Evolutionary conservation across 2,329 filamentous ascomycete genomes (phyloP).

Genomic region (Ceratocystis cacaofunesta): DNA sequence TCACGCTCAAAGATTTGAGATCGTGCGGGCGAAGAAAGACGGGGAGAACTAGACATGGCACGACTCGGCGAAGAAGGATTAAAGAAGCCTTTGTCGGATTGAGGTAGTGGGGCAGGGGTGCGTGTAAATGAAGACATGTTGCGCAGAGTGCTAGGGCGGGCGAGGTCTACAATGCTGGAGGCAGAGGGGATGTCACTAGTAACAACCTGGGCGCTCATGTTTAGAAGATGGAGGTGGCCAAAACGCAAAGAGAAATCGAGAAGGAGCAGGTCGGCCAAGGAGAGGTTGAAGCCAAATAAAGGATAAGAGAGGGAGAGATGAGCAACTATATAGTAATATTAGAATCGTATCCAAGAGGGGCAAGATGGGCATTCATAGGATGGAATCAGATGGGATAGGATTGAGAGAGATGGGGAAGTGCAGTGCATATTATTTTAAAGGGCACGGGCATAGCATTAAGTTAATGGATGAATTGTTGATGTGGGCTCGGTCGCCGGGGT

Average conservation of each 20-base stretch:
- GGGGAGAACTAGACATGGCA: slow-evolving; percentile 54
- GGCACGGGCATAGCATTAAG: slow-evolving; percentile 1
- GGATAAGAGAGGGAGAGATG: background rate
- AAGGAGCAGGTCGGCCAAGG: background rate
- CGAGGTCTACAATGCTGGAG: background rate
- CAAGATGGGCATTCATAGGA: background rate
- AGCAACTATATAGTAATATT: background rate
- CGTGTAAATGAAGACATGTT: slow-evolving; percentile 16
- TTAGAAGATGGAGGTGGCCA: slow-evolving; percentile 5
- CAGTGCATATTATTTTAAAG: background rate
- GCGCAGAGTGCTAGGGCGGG: slow-evolving; percentile 8
- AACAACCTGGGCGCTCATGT: slow-evolving; percentile 35
- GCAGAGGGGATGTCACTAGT: slow-evolving; percentile 39
- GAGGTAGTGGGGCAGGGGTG: slow-evolving; percentile 30
- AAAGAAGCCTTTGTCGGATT: slow-evolving; percentile 30
- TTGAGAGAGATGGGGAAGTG: background rate
- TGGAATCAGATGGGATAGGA: background rate
- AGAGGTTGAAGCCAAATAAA: background rate
- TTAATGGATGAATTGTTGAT: background rate
- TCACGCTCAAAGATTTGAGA: slow-evolving; percentile 86
- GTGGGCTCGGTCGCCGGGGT: slow-evolving; percentile 3
- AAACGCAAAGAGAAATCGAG: background rate
- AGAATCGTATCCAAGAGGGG: background rate
- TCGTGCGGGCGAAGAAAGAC: slow-evolving; percentile 61
- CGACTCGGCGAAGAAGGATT: slow-evolving; percentile 49